Evolutionary conservation across 2,329 filamentous ascomycete species (phyloP).

Genomic region (Phyllosticta citribraziliensis): DNA sequence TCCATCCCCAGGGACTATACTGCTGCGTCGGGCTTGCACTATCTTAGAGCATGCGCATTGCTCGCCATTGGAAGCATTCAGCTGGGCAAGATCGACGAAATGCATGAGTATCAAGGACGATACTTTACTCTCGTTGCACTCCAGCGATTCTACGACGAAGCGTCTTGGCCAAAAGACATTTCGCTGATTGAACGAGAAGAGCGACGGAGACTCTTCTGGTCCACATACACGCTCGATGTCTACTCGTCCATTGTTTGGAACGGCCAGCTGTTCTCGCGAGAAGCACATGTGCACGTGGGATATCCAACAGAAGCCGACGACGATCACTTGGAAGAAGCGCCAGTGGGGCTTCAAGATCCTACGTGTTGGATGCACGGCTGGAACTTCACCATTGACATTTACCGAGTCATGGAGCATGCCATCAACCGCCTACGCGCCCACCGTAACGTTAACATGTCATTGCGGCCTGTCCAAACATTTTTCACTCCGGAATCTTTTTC

Average conservation of each 20-base stretch:
- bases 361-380: constrained; percentile 44
- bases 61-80: constrained; percentile 44
- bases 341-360: constrained; percentile 13
- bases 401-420: constrained; percentile 46
- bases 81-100: constrained; percentile 38
- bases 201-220: constrained; percentile 44
- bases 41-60: constrained; percentile 38
- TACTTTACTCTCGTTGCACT: constrained; percentile 42
- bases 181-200: constrained; percentile 39
- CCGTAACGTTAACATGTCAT: neutral
- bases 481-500: constrained; percentile 14
- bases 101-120: constrained; percentile 43
- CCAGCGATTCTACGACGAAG: constrained; percentile 44
- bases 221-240: constrained; percentile 48
- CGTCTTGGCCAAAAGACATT: constrained; percentile 40
- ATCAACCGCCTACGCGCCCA: constrained; percentile 20
- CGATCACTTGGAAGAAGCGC: constrained; percentile 28
- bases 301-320: constrained; percentile 42
- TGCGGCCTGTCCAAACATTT: constrained; percentile 8
- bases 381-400: constrained; percentile 50
- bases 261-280: constrained; percentile 36
- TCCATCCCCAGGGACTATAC: constrained; percentile 30
- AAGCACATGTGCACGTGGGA: constrained; percentile 36
- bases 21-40: constrained; percentile 27
- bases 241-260: constrained; percentile 46